A percentile compares a stretch with the other conserved stretches of the same genome.
These are phyloP conservation scores for Coprinopsis marcescibilis DNA, from an alignment of 768 basidiomycete species.

Conservation along the genomic window DNA sequence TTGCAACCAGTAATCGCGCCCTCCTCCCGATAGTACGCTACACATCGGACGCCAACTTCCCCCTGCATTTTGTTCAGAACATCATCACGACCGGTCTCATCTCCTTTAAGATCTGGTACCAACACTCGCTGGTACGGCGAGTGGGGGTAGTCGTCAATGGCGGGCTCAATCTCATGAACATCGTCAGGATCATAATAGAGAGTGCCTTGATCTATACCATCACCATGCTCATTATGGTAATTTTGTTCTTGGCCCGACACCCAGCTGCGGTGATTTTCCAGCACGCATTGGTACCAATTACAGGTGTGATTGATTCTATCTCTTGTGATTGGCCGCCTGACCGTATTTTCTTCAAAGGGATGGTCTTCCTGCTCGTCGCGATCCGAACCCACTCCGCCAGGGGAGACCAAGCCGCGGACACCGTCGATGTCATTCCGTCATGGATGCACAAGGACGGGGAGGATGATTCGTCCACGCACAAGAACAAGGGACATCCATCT, in stretches of 20 bases:
- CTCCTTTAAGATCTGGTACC: slow-evolving; percentile 5
- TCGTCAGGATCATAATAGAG: slow-evolving; percentile 8
- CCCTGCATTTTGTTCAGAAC: slow-evolving; percentile 9
- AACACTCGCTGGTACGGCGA: slow-evolving; percentile 1
- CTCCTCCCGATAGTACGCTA: neutral
- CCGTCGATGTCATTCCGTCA: slow-evolving; percentile 3
- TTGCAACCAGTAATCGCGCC: neutral
- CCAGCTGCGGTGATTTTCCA: slow-evolving; percentile 3
- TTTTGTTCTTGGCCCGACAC: neutral
- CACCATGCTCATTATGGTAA: slow-evolving; percentile 5
- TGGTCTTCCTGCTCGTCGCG: slow-evolving; percentile 7
- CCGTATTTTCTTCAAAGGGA: neutral
- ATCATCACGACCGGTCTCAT: slow-evolving; percentile 6
- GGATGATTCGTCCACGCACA: too few relatives aligned
- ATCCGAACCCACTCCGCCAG: slow-evolving; percentile 7
- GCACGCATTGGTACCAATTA: neutral
- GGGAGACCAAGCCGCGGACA: neutral
- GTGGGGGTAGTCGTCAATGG: neutral
- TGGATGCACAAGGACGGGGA: slow-evolving; percentile 4
- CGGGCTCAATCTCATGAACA: slow-evolving; percentile 3
- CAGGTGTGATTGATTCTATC: neutral
- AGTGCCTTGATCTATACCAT: slow-evolving; percentile 10
- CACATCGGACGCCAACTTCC: slow-evolving; percentile 6
- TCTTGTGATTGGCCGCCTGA: neutral
- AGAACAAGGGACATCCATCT: neutral